Evolutionary conservation across 305 asterid species (phyloP), one percentile per base, ranked within the genome.

Genomic region (Fraxinus greggii): DNA sequence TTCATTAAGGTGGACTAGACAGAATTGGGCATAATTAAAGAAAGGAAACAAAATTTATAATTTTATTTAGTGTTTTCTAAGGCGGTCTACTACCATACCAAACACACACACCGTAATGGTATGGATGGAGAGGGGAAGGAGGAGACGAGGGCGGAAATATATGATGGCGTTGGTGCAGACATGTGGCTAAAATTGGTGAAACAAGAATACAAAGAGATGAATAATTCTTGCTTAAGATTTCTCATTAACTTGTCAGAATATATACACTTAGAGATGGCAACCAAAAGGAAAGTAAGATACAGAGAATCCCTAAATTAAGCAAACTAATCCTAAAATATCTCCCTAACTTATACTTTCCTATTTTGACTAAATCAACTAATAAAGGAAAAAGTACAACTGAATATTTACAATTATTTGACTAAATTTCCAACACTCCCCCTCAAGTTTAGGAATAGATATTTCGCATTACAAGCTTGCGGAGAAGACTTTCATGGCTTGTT

Each of bases 261-360:
- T 33, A 33, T 33, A 33, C 36, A 33, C 15, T 7, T 42, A 42
- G 54, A 42, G 15, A 42, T 0, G 88, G 2, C 85, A 86, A 2
- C 1, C n/a, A 54, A 42, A 42, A 42, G 3, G 54, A 12, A 42
- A 10, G 15, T 12, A 7, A 42, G 54, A 42, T 7, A 42, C 15
- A 42, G 13, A 42, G 2, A 42, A 42, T 42, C 15, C 54, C 54
- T 42, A 42, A 42, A 42, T 12, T 42, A 42, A 7, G 54, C 1
- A 42, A 42, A 42, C 12, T 3, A 12, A 42, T 7, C 15, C 54
- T 42, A 42, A 3, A 42, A 42, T 42, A 42, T 9, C 54, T 42
- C 15, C 15, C 13, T 42, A 12, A 42, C 10, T 10, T 42, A 7
- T 42, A 7, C 54, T 42, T 8, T 10, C 54, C 54, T 7, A 42